phyloP scores from a whole-genome alignment of 1,139 yeast species.

The Candida dubliniensis region DNA sequence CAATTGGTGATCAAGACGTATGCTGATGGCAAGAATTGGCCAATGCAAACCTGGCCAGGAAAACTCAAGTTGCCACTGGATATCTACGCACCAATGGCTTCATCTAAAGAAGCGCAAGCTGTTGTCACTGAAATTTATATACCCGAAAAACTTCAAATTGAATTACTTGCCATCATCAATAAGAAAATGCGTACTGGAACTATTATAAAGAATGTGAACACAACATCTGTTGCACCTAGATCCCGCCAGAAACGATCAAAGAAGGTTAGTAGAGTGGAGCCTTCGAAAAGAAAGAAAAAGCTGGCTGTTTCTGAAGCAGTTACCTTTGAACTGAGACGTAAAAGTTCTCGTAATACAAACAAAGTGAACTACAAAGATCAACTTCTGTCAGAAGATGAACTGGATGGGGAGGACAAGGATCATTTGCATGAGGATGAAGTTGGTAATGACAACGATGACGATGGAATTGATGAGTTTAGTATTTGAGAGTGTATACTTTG shows the following conservation, averaged over 20 bases:
- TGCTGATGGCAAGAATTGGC: conserved; percentile 65
- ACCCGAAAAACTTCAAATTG: conserved; percentile 39
- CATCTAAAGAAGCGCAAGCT: conserved; percentile 43
- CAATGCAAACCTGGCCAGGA: conserved; percentile 79
- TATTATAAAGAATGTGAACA: not conserved
- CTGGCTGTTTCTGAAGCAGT: conserved; percentile 1
- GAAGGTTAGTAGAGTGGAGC: not conserved
- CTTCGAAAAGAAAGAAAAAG: conserved; percentile 1
- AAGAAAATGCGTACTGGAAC: conserved; percentile 20
- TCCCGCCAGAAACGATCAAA: conserved; percentile 4
- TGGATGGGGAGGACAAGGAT: conserved; percentile 4
- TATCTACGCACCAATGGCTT: conserved; percentile 57
- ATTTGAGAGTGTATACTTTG: not conserved
- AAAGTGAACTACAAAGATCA: conserved; percentile 40
- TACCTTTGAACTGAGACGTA: conserved; percentile 32
- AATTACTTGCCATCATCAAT: conserved; percentile 27
- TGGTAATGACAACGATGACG: not conserved
- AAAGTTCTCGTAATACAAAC: conserved; percentile 42
- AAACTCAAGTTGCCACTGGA: conserved; percentile 67
- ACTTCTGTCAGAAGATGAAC: conserved; percentile 21
- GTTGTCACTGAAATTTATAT: conserved; percentile 51
- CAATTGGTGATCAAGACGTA: conserved; percentile 63
- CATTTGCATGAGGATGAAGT: not conserved
- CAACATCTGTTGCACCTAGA: not conserved
- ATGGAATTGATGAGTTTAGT: conserved; percentile 1